Conservation (phyloP, 2,329 filamentous ascomycete genomes). For the Aspergillus hiratsukae region DNA sequence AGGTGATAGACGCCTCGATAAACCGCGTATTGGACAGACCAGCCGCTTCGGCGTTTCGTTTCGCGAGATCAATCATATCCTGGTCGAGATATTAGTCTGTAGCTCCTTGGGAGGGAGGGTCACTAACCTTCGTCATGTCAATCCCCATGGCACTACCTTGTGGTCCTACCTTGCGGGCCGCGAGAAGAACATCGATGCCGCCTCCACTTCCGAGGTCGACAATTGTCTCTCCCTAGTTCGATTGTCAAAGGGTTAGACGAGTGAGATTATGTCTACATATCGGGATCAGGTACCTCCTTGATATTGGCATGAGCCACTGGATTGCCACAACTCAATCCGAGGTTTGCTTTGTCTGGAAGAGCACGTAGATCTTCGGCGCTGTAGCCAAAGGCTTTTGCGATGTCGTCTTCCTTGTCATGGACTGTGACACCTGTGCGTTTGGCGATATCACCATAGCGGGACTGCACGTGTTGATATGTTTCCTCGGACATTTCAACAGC, state of each 20-base stretch:
- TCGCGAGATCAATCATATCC: conserved; percentile 54
- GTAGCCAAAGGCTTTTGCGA: conserved; percentile 47
- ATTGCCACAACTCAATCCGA: conserved; percentile 54
- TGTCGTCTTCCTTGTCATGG: too few relatives aligned
- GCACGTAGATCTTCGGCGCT: conserved; percentile 44
- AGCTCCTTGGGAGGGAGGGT: not conserved
- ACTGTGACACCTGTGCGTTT: too few relatives aligned
- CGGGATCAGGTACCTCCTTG: conserved; percentile 32
- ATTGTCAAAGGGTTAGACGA: too few relatives aligned
- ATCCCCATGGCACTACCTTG: conserved; percentile 51
- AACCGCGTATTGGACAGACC: conserved; percentile 47
- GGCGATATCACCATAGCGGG: too few relatives aligned
- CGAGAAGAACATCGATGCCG: conserved; percentile 57
- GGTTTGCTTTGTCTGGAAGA: conserved; percentile 47
- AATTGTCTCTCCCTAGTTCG: conserved; percentile 50
- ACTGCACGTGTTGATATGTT: too few relatives aligned
- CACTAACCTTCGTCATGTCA: conserved; percentile 55
- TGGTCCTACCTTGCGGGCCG: conserved; percentile 47
- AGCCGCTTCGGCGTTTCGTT: conserved; percentile 41
- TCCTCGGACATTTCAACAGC: too few relatives aligned
- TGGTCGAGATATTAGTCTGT: conserved; percentile 18
- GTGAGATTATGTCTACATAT: too few relatives aligned
- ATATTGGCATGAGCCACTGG: conserved; percentile 48
- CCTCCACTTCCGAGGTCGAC: conserved; percentile 56
- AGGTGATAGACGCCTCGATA: conserved; percentile 49